A percentile compares a stretch with the other conserved stretches of the same genome.
phyloP scores from a whole-genome alignment of 1,284 basidiomycete genomes.

The Irpex sp. region DNA sequence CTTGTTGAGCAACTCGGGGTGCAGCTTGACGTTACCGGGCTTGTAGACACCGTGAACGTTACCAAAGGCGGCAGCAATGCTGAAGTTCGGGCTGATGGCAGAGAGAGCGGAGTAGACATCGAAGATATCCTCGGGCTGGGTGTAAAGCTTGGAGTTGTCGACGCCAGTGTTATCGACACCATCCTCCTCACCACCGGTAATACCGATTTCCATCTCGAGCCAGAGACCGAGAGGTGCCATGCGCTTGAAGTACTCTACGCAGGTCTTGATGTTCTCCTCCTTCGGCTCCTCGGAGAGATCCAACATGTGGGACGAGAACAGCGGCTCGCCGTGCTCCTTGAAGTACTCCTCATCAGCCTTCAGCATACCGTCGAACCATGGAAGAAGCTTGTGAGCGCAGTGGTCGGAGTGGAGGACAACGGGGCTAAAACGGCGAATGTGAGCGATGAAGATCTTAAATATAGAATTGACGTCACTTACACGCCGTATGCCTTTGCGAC shows the following conservation, averaged over 20 bases:
- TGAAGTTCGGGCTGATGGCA: constrained; percentile 91
- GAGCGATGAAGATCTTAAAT: not conserved
- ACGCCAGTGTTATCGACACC: constrained; percentile 96
- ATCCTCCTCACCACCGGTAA: constrained; percentile 99
- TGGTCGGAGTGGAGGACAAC: constrained; percentile 99
- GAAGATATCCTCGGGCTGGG: constrained; percentile 95
- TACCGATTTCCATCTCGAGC: constrained; percentile 99
- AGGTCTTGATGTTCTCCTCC: constrained; percentile 94
- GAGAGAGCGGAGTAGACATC: constrained; percentile 87
- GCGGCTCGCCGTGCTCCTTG: constrained; percentile 85
- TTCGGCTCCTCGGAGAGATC: constrained; percentile 98
- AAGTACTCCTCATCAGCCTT: constrained; percentile 93
- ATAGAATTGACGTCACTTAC: constrained; percentile 44
- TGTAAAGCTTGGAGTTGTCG: constrained; percentile 94
- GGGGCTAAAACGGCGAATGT: constrained; percentile 51
- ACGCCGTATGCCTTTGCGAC: constrained; percentile 90
- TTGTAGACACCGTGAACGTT: constrained; percentile 98
- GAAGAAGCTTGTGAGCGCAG: constrained; percentile 97
- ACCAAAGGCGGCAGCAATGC: constrained; percentile 94
- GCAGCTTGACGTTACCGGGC: constrained; percentile 90
- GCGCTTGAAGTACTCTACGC: constrained; percentile 93
- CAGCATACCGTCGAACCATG: constrained; percentile 99
- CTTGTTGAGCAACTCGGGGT: constrained; percentile 89
- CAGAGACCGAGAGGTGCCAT: constrained; percentile 92
- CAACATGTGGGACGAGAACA: constrained; percentile 99